Percentiles rank a stretch among this genome's conserved stretches.
These are phyloP conservation scores for Rusavskia elegans DNA, from an alignment of 495 filamentous ascomycete species.

Conservation along the genomic window DNA sequence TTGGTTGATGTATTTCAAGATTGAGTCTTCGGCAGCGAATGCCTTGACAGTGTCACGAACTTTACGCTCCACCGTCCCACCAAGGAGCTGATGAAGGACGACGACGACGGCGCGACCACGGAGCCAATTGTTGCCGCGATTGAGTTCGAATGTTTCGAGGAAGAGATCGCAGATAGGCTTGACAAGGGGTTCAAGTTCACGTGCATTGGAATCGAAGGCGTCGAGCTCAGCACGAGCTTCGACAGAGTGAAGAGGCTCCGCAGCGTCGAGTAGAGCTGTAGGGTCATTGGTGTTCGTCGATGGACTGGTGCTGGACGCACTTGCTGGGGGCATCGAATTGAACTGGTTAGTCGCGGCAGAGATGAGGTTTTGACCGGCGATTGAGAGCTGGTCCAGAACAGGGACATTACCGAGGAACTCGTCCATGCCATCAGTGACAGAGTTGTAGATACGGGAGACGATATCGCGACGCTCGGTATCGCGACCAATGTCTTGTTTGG, in stretches of 20 bases:
- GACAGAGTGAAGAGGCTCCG: conserved; percentile 50
- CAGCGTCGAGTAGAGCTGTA: conserved; percentile 23
- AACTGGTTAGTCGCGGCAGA: conserved; percentile 73
- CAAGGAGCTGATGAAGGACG: conserved; percentile 55
- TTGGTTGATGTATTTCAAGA: conserved; percentile 58
- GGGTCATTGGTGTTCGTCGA: conserved; percentile 12
- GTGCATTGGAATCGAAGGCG: conserved; percentile 50
- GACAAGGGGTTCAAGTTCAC: conserved; percentile 81
- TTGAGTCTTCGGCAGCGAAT: conserved; percentile 57
- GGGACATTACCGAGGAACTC: conserved; percentile 92
- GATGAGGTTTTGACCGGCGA: conserved; percentile 84
- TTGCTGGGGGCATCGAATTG: conserved; percentile 28
- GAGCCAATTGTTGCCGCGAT: conserved; percentile 84
- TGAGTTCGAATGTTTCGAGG: conserved; percentile 88
- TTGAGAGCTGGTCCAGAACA: conserved; percentile 83
- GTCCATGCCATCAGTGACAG: conserved; percentile 94
- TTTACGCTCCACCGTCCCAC: conserved; percentile 82
- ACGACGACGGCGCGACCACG: conserved; percentile 89
- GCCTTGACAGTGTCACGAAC: conserved; percentile 64
- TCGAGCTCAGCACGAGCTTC: conserved; percentile 92
- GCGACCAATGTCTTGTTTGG: conserved; percentile 20
- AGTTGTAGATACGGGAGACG: conserved; percentile 87
- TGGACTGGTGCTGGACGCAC: conserved; percentile 16
- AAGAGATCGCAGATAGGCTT: conserved; percentile 98
- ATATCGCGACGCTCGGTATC: conserved; percentile 65